A percentile compares a stretch with the other conserved stretches of the same genome.
phyloP scores from a whole-genome alignment of 495 filamentous ascomycete genomes.

The Annulohypoxylon nitens region DNA sequence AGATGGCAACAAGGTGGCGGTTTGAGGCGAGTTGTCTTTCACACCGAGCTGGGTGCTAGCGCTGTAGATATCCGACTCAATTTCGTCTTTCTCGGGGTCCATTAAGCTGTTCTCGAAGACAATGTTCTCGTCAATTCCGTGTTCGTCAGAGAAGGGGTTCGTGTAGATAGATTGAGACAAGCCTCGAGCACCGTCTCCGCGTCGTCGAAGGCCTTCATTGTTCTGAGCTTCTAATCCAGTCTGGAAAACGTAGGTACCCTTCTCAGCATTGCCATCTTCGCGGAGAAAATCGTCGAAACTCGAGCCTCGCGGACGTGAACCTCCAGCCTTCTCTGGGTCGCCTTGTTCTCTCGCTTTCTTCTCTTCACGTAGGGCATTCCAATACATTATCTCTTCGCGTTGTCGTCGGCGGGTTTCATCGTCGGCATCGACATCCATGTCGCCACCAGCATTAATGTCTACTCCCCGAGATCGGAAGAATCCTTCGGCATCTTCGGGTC shows the following conservation, averaged over 20 bases:
- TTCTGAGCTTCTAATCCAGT: slow-evolving; percentile 57
- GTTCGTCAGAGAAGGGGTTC: slow-evolving; percentile 73
- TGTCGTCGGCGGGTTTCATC: slow-evolving; percentile 74
- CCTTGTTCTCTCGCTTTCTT: slow-evolving; percentile 53
- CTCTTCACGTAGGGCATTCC: slow-evolving; percentile 64
- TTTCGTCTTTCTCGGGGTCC: slow-evolving; percentile 59
- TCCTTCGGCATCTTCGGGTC: slow-evolving; percentile 70
- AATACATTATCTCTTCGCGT: slow-evolving; percentile 80
- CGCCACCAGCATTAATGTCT: slow-evolving; percentile 60
- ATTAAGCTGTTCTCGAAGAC: slow-evolving; percentile 54
- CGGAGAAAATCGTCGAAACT: slow-evolving; percentile 69
- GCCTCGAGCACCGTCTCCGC: slow-evolving; percentile 63
- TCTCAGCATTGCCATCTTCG: slow-evolving; percentile 57
- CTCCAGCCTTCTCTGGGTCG: slow-evolving; percentile 32
- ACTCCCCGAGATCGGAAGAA: slow-evolving; percentile 61
- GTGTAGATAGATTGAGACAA: slow-evolving; percentile 65
- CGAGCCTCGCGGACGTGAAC: slow-evolving; percentile 46
- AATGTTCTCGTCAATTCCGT: slow-evolving; percentile 62
- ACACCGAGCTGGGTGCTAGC: slow-evolving; percentile 57
- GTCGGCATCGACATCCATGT: slow-evolving; percentile 73
- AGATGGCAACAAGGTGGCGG: slow-evolving; percentile 40
- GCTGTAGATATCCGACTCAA: slow-evolving; percentile 66
- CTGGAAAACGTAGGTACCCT: slow-evolving; percentile 66
- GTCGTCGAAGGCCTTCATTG: slow-evolving; percentile 60
- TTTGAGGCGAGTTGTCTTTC: slow-evolving; percentile 35